Percentiles rank a stretch among this genome's conserved stretches.
Evolutionary conservation across 2,329 filamentous ascomycete species (phyloP).

Genomic region (Diatrype stigma): DNA sequence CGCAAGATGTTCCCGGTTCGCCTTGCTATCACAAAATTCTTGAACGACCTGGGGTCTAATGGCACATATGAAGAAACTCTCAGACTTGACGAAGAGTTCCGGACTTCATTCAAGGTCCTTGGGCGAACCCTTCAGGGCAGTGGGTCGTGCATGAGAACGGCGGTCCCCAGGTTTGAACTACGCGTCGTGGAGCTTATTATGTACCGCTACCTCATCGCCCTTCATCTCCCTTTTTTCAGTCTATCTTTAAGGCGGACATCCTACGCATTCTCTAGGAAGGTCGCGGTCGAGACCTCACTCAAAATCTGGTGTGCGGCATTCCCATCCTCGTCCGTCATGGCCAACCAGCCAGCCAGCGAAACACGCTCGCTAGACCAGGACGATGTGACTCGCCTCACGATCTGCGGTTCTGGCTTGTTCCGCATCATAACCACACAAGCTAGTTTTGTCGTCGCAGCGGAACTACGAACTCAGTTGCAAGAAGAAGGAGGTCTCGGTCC

Average conservation of each 20-base stretch:
- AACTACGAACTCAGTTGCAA: constrained; percentile 34
- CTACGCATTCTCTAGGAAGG: constrained; percentile 45
- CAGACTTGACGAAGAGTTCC: constrained; percentile 36
- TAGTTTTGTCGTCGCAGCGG: constrained; percentile 30
- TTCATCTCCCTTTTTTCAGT: constrained; percentile 49
- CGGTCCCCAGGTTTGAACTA: constrained; percentile 32
- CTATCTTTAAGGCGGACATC: constrained; percentile 33
- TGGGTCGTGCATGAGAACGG: constrained; percentile 4
- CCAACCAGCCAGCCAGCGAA: constrained; percentile 1
- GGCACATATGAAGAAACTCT: constrained; percentile 39
- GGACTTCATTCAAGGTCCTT: constrained; percentile 36
- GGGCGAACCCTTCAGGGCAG: constrained; percentile 26
- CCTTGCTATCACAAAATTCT: constrained; percentile 33
- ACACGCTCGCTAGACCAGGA: constrained; percentile 5
- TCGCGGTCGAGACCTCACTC: constrained; percentile 43
- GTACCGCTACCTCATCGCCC: constrained; percentile 47
- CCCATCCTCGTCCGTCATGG: constrained; percentile 16
- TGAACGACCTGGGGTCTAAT: constrained; percentile 35
- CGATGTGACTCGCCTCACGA: constrained; percentile 32
- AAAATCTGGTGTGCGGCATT: constrained; percentile 39
- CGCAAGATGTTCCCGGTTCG: constrained; percentile 37
- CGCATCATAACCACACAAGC: constrained; percentile 28
- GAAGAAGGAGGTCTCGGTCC: constrained; percentile 35
- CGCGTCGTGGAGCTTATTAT: constrained; percentile 45
- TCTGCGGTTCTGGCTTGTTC: constrained; percentile 38